Percentiles rank a stretch among this genome's conserved stretches.
Evolutionary conservation across 1,284 basidiomycete species (phyloP).

Genomic region (Cryptococcus deneoformans): DNA sequence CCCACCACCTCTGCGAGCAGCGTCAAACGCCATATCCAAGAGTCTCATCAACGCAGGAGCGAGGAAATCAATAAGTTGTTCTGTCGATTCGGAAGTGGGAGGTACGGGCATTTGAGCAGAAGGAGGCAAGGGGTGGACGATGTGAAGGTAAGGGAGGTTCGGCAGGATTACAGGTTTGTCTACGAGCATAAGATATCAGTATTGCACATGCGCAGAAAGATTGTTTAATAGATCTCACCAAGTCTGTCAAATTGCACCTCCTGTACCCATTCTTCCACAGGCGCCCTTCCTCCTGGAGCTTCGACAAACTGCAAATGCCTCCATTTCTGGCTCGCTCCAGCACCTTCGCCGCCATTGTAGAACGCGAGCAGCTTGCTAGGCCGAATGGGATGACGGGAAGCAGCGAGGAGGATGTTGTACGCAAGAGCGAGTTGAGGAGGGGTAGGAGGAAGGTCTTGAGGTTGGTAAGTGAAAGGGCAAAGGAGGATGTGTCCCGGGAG

Average conservation of each 20-base stretch:
- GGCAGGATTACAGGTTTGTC: slow-evolving; percentile 69
- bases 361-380: slow-evolving; percentile 64
- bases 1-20: slow-evolving; percentile 47
- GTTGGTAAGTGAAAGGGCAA: slow-evolving; percentile 31
- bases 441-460: slow-evolving; percentile 71
- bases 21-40: slow-evolving; percentile 73
- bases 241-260: slow-evolving; percentile 59
- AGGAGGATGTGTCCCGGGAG: slow-evolving; percentile 76
- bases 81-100: slow-evolving; percentile 46
- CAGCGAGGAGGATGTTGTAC: slow-evolving; percentile 67
- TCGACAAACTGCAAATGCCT: slow-evolving; percentile 83
- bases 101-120: slow-evolving; percentile 54
- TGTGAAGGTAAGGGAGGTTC: slow-evolving; percentile 71
- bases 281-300: slow-evolving; percentile 59
- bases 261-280: slow-evolving; percentile 66
- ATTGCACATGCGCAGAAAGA: background rate
- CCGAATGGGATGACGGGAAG: slow-evolving; percentile 56
- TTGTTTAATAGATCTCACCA: slow-evolving; percentile 49
- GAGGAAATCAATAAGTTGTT: slow-evolving; percentile 56
- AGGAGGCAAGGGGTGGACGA: slow-evolving; percentile 56
- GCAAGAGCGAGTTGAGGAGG: slow-evolving; percentile 72
- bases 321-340: slow-evolving; percentile 82
- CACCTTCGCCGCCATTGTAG: slow-evolving; percentile 78
- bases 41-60: slow-evolving; percentile 67
- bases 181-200: slow-evolving; percentile 35